Percentiles rank a stretch among this genome's conserved stretches.
Conservation (phyloP, 371 early-diverging fungal genomes). For the Mortierella sp. region DNA sequence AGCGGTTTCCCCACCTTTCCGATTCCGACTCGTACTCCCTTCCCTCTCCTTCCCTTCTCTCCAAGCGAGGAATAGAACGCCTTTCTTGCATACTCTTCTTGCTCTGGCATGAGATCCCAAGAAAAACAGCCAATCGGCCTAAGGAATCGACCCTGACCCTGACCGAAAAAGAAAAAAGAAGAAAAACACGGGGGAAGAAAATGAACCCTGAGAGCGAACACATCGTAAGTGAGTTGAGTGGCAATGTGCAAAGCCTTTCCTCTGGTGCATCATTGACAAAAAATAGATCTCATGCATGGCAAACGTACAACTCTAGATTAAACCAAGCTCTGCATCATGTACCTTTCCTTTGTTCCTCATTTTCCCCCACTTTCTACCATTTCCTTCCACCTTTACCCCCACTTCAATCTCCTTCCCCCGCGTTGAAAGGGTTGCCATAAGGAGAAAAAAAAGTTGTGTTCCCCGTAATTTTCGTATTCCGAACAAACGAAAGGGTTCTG, state of each 20-base stretch:
- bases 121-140: constrained; percentile 7
- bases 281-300: neutral
- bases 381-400: neutral
- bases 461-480: constrained; percentile 15
- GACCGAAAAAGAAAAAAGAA: neutral
- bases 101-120: neutral
- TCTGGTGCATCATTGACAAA: neutral
- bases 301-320: constrained; percentile 9
- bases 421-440: constrained; percentile 21
- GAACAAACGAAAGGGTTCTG: neutral
- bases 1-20: constrained; percentile 45
- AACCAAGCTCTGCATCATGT: neutral
- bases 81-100: neutral
- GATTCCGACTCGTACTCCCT: constrained; percentile 31
- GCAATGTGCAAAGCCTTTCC: neutral
- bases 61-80: neutral
- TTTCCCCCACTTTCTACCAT: constrained; percentile 11
- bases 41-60: neutral
- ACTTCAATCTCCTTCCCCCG: constrained; percentile 10
- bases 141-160: constrained; percentile 6
- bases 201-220: neutral
- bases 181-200: constrained; percentile 1
- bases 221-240: neutral
- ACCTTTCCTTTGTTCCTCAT: neutral
- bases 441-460: constrained; percentile 11